Conservation (phyloP, 2,329 filamentous ascomycete species). For the Onygenales sp. region DNA sequence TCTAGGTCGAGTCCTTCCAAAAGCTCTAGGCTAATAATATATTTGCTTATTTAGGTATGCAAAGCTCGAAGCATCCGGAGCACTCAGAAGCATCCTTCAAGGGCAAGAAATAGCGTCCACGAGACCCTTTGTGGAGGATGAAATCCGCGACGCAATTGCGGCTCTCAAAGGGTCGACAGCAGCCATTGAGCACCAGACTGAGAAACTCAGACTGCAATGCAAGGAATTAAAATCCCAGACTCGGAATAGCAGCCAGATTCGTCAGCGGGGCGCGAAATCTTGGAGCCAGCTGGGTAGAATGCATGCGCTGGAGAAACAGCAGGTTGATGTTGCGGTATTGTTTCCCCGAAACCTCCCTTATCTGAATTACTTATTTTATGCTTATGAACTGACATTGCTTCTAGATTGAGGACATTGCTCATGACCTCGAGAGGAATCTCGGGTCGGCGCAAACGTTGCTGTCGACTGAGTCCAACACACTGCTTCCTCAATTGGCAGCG, state of each 20-base stretch:
- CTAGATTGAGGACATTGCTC: slow-evolving; percentile 27
- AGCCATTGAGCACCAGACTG: slow-evolving; percentile 24
- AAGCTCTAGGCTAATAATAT: background rate
- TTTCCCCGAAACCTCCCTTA: background rate
- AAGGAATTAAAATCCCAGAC: slow-evolving; percentile 21
- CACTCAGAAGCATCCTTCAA: slow-evolving; percentile 20
- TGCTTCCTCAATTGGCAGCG: slow-evolving; percentile 23
- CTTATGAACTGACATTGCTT: slow-evolving; percentile 8
- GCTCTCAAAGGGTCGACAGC: slow-evolving; percentile 28
- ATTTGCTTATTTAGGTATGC: slow-evolving; percentile 18
- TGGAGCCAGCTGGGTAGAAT: slow-evolving; percentile 23
- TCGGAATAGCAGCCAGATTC: slow-evolving; percentile 14
- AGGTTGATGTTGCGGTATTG: slow-evolving; percentile 23
- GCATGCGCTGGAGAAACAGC: slow-evolving; percentile 27
- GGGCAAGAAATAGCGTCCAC: slow-evolving; percentile 20
- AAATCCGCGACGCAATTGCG: slow-evolving; percentile 27
- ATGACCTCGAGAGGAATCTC: slow-evolving; percentile 23
- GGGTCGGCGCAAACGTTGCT: slow-evolving; percentile 22
- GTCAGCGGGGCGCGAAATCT: slow-evolving; percentile 17
- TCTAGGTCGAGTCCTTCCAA: background rate
- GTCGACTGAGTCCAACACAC: slow-evolving; percentile 22
- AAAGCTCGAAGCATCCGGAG: slow-evolving; percentile 23
- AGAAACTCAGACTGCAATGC: slow-evolving; percentile 23
- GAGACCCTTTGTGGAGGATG: slow-evolving; percentile 30
- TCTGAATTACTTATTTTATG: background rate